Evolutionary conservation across 768 basidiomycete species (phyloP), one percentile per base, ranked within the genome.

Genomic region (Trametes meyenii): DNA sequence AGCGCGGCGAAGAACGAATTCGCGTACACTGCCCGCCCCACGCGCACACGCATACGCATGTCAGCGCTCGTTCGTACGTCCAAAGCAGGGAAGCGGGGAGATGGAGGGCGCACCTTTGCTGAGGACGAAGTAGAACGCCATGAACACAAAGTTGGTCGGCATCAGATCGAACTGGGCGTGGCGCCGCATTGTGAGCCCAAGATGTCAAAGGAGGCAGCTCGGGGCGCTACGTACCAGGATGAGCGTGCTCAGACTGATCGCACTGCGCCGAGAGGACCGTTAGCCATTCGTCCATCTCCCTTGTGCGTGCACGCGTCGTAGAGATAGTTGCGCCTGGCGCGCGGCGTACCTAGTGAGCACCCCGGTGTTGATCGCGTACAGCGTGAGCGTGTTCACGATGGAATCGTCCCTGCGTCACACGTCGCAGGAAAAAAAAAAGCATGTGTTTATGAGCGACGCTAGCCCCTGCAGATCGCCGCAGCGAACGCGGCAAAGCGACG

Each of bases 1-100:
- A 89, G 78, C 82, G 87, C 85, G 39, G 87, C 85, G 71, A 88
- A 75, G 72, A 86, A 79, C 19, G 86, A 87, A 51, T 84, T 81
- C 0, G 80, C 83, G 64, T 87, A 85, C 33, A 87, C 85, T 86
- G 57, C 61, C 49, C 54, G 14, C n/a, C n/a, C n/a, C n/a, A n/a
- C n/a, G n/a, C n/a, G n/a, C n/a, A n/a, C n/a, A n/a, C n/a, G n/a
- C n/a, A n/a, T n/a, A n/a, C 13, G 14, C 40, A 12, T 12, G 40
- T 42, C n/a, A 42, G 49, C 39, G 43, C n/a, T n/a, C n/a, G n/a
- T n/a, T n/a, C n/a, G n/a, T n/a, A n/a, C n/a, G n/a, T n/a, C n/a
- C n/a, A n/a, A n/a, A n/a, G n/a, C n/a, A n/a, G 16, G 29, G 48
- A 8, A 4, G 33, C 11, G 48, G 23, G 16, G 33, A 26, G 14